A percentile compares a stretch with the other conserved stretches of the same genome.
Conservation (phyloP, 1,139 yeast species). For the Candida tetrigidarum region DNA sequence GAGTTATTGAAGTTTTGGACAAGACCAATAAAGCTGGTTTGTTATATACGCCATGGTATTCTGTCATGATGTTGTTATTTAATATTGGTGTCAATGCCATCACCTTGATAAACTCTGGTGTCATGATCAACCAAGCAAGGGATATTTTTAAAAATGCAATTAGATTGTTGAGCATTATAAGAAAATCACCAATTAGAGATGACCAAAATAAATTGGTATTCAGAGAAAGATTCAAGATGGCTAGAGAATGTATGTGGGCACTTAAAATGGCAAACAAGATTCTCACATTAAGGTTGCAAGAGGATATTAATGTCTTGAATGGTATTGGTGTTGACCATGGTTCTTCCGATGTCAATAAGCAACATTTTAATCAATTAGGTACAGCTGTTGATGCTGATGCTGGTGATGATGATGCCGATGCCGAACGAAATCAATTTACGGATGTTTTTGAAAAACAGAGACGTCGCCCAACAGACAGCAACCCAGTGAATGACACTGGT, state of each 20-base stretch:
- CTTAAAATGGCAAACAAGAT: constrained; percentile 59
- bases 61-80: constrained; percentile 48
- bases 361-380: constrained; percentile 53
- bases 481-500: constrained; percentile 12
- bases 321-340: constrained; percentile 61
- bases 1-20: constrained; percentile 37
- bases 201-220: constrained; percentile 36
- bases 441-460: constrained; percentile 28
- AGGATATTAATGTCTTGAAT: constrained; percentile 40
- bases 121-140: constrained; percentile 27
- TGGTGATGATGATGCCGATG: not conserved
- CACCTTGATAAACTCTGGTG: constrained; percentile 50
- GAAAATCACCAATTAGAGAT: constrained; percentile 36
- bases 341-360: constrained; percentile 54
- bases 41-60: constrained; percentile 59
- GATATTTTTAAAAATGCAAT: constrained; percentile 30
- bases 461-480: constrained; percentile 17
- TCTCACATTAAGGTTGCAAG: constrained; percentile 48
- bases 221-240: constrained; percentile 58
- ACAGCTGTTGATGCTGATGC: constrained; percentile 16
- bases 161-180: constrained; percentile 29
- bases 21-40: constrained; percentile 37
- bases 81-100: constrained; percentile 51
- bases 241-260: constrained; percentile 67
- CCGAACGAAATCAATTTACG: constrained; percentile 21